These are phyloP conservation scores for Epichloe elymi DNA, from an alignment of 2,329 filamentous ascomycete species.

Conservation along the genomic window DNA sequence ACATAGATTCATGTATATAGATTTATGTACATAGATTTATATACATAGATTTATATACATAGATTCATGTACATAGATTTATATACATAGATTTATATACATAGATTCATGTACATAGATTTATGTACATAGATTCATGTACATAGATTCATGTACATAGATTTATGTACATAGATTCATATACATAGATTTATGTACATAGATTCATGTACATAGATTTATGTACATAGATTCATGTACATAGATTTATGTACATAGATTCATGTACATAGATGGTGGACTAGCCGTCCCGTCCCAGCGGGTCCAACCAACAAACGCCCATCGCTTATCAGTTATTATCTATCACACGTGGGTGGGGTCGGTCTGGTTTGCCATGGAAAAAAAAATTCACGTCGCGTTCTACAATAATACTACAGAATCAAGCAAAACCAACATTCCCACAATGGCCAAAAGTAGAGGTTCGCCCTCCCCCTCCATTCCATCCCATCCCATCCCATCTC, in stretches of 20 bases:
- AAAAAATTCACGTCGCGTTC: not conserved
- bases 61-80: not conserved
- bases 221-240: no score
- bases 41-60: not conserved
- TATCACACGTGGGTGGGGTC: not conserved
- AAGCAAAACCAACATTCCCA: not conserved
- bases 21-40: not conserved
- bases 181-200: no score
- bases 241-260: no score
- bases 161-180: no score
- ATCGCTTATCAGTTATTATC: not conserved
- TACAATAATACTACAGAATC: no score
- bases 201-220: no score
- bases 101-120: not conserved
- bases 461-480: not conserved
- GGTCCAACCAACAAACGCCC: not conserved
- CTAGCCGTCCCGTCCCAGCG: not conserved
- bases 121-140: no score
- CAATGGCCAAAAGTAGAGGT: constrained; percentile 10
- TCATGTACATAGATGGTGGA: not conserved
- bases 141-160: not conserved
- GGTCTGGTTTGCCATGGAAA: not conserved
- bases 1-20: no score
- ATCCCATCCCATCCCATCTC: not conserved
- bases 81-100: no score